Evolutionary conservation across 73 alveolate genomes (phyloP), one percentile per base, ranked within the genome.

Genomic region (Paramecium pentaurelia): DNA sequence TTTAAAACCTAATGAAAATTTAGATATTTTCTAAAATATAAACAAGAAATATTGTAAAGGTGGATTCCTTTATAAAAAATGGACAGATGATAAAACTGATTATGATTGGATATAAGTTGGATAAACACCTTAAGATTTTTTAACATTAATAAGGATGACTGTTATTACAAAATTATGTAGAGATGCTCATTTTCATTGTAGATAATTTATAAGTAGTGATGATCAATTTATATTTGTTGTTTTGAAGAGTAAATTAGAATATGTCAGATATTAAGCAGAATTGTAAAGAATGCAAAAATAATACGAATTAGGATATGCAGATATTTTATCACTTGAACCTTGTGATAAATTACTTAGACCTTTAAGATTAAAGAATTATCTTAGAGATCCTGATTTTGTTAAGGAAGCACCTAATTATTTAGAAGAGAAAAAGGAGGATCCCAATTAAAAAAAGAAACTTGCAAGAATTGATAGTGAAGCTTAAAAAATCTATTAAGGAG

Each of bases 341-440:
- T 92, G 95, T 60, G 95, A 92, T 37, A 58, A 88, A 85, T 20
- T 34, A 8, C 70, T 86, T 22, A 54, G 95, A 37, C 95, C 95
- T 12, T 92, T 86, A 12, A 44, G 86, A 47, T 47, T 80, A 47
- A 80, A 80, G 58, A 40, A 80, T 42, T 80, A 80, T 47, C 22
- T 80, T 20, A 80, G 91, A 47, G 91, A 80, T 49, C 91, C 91
- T 1, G 91, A 80, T 45, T 80, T 80, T 47, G 12, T 27, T 10
- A 28, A 80, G 16, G 58, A 44, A 18, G 91, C 91, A 6, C 77
- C 47, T 8, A 64, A 80, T 27, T 80, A 40, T 80, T 12, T 80
- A 16, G 40, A 80, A 9, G 45, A 45, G n/a, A 27, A 80, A 25
- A 89, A 71, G 68, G 92, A 77, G 11, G 28, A 40, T 40, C 3